Conservation (phyloP, 768 basidiomycete genomes). For the Omphalotus guepiniiformis region DNA sequence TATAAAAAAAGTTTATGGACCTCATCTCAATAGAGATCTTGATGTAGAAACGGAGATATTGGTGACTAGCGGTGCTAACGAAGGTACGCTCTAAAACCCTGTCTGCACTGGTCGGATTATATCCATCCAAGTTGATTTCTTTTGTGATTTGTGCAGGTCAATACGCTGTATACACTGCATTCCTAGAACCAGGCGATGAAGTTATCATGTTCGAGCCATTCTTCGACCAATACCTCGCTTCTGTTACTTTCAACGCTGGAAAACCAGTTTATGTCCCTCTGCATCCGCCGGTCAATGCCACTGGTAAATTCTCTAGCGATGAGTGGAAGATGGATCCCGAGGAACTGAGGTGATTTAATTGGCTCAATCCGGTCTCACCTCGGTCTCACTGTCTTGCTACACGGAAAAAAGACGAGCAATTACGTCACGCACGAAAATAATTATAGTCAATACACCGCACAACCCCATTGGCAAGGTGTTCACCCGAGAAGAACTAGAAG, state of each 20-base stretch:
- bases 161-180: constrained; percentile 91
- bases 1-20: constrained; percentile 77
- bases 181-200: constrained; percentile 89
- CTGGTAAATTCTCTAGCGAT: constrained; percentile 48
- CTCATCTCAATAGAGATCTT: constrained; percentile 64
- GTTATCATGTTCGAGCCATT: constrained; percentile 99
- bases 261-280: constrained; percentile 92
- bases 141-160: constrained; percentile 54
- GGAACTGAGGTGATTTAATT: constrained; percentile 85
- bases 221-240: constrained; percentile 94
- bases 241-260: constrained; percentile 91
- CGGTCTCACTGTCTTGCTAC: constrained; percentile 7
- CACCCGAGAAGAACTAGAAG: constrained; percentile 73
- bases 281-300: constrained; percentile 66
- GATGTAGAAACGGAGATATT: constrained; percentile 86
- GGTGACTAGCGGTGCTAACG: constrained; percentile 95
- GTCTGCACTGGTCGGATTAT: too few relatives aligned
- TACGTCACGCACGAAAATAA: constrained; percentile 88
- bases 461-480: constrained; percentile 99
- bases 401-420: constrained; percentile 71
- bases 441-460: constrained; percentile 94
- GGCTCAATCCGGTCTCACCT: too few relatives aligned
- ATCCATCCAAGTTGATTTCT: too few relatives aligned
- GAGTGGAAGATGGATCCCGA: constrained; percentile 93
- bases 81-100: constrained; percentile 68